Conservation (phyloP, 1,284 basidiomycete genomes). For the Meripilus lineatus region DNA sequence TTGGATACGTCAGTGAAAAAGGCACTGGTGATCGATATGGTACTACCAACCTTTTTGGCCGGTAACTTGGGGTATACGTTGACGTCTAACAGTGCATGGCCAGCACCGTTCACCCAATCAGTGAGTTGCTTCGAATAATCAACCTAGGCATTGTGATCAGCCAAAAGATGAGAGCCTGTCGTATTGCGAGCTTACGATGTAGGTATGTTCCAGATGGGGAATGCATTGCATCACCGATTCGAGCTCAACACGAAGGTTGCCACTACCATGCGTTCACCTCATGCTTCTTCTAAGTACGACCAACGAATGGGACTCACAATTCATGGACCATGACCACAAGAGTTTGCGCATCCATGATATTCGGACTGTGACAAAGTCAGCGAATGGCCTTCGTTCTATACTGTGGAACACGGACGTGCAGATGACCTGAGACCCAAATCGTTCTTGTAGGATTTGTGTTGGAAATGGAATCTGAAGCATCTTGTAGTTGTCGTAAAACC, state of each 20-base stretch:
- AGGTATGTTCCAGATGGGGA: conserved; percentile 73
- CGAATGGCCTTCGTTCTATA: too few species aligned
- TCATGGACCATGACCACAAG: conserved; percentile 87
- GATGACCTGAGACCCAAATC: conserved; percentile 77
- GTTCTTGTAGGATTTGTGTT: conserved; percentile 55
- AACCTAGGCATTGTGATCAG: conserved; percentile 44
- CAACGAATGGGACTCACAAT: conserved; percentile 55
- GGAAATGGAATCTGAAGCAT: conserved; percentile 82
- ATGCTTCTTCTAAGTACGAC: neutral
- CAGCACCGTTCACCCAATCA: conserved; percentile 63
- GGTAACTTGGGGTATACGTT: conserved; percentile 78
- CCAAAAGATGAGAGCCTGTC: conserved; percentile 6
- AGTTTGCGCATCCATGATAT: conserved; percentile 64
- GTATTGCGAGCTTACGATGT: conserved; percentile 50
- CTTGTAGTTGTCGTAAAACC: conserved; percentile 65
- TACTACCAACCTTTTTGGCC: too few species aligned
- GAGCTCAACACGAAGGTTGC: conserved; percentile 79
- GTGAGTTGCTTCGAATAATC: conserved; percentile 82
- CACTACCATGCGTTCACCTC: conserved; percentile 40
- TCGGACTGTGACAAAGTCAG: too few species aligned
- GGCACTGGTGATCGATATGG: too few species aligned
- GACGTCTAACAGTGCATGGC: conserved; percentile 81
- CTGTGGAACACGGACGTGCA: conserved; percentile 88
- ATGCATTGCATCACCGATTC: conserved; percentile 71
- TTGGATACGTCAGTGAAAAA: conserved; percentile 25